Evolutionary conservation across 225 moss, liverwort and hornwort genomes (phyloP).

Genomic region (Physcomitrellopsis africana): DNA sequence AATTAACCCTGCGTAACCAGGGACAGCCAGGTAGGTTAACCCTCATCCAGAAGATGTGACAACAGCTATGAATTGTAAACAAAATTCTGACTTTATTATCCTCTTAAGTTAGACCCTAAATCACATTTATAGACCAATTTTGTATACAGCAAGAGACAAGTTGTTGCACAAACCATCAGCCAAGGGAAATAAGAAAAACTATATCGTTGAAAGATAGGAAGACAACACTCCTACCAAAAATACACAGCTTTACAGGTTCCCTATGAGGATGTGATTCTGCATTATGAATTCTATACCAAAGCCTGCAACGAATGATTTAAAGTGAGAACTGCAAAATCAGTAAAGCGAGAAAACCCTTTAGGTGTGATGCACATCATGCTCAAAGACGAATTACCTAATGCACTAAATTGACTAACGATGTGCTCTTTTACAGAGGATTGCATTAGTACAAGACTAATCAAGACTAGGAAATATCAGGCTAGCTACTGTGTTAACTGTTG

Average conservation of each 20-base stretch:
- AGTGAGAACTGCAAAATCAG: constrained; percentile 9
- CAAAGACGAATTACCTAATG: constrained; percentile 18
- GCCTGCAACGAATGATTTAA: not conserved
- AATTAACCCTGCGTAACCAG: too few relatives aligned
- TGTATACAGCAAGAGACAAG: too few relatives aligned
- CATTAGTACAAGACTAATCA: constrained; percentile 29
- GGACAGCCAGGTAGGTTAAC: too few relatives aligned
- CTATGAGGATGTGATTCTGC: not conserved
- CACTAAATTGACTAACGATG: constrained; percentile 20
- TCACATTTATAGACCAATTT: too few relatives aligned
- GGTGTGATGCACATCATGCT: constrained; percentile 26
- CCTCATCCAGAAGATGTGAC: too few relatives aligned
- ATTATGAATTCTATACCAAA: constrained; percentile 24
- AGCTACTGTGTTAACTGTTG: constrained; percentile 58
- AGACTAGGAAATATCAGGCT: constrained; percentile 31
- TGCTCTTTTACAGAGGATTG: constrained; percentile 31
- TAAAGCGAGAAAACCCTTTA: constrained; percentile 18
- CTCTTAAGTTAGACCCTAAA: too few relatives aligned
- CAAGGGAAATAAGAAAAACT: too few relatives aligned
- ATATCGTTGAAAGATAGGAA: not conserved
- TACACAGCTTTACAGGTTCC: not conserved
- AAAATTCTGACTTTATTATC: too few relatives aligned
- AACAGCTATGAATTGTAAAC: too few relatives aligned
- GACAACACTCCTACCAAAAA: not conserved
- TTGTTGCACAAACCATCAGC: too few relatives aligned